Evolutionary conservation across 768 basidiomycete species (phyloP).

Genomic region (Glaciozyma antarctica): DNA sequence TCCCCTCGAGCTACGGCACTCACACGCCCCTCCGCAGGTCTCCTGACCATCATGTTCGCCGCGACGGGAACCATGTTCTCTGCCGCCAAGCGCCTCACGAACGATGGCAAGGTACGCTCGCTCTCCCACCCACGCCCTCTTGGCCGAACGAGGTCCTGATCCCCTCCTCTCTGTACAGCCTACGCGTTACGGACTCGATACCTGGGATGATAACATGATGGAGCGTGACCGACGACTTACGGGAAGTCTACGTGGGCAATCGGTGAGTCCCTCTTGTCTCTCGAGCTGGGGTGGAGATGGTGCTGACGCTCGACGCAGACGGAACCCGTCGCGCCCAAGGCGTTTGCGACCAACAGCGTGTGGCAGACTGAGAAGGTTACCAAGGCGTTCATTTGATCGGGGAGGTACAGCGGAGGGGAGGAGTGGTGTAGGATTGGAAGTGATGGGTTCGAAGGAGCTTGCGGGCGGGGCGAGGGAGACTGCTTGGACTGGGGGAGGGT

Average conservation of each 20-base stretch:
- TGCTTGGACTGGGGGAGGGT: too few relatives aligned
- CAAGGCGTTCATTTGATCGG: conserved; percentile 20
- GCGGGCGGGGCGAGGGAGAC: background rate
- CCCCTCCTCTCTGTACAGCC: conserved; percentile 47
- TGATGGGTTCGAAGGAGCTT: background rate
- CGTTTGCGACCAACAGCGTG: conserved; percentile 61
- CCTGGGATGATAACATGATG: conserved; percentile 97
- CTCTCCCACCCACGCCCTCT: background rate
- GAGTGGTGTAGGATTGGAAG: background rate
- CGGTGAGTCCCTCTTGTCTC: conserved; percentile 48
- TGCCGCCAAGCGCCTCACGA: conserved; percentile 66
- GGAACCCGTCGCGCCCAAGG: conserved; percentile 57
- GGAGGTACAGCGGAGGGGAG: background rate
- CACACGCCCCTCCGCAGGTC: conserved; percentile 5
- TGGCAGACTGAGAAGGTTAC: conserved; percentile 59
- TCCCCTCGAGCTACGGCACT: conserved; percentile 2
- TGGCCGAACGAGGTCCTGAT: background rate
- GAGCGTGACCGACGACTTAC: conserved; percentile 77
- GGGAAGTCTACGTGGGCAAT: conserved; percentile 75
- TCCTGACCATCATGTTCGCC: conserved; percentile 49
- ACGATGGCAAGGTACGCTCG: conserved; percentile 82
- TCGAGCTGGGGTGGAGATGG: background rate
- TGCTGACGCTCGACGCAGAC: conserved; percentile 44
- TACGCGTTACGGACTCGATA: conserved; percentile 70
- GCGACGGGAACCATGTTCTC: conserved; percentile 80